Evolutionary conservation across 371 early-diverging fungal genomes (phyloP), one percentile per base, ranked within the genome.

Genomic region (Syncephalastrum contaminatum): DNA sequence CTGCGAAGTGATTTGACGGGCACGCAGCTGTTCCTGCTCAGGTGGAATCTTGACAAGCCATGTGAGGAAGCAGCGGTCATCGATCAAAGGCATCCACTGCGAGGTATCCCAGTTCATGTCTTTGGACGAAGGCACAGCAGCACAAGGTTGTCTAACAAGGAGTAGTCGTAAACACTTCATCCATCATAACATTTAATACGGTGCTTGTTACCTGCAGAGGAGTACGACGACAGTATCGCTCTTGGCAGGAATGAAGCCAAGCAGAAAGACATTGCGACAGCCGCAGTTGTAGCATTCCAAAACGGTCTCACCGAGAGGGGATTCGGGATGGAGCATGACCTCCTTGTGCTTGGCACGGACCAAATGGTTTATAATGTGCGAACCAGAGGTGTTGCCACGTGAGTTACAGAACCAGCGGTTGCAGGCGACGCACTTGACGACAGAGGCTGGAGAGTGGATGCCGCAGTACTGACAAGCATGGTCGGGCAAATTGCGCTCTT

Each of bases 221-320:
- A 98, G 72, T 4, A 98, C 98, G 1, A 98, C 97, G 0, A 98
- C 98, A 0, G 96, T 95, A 66, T 97, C 97, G 44, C 89, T 86
- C 70, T 98, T 98, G 16, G 99, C 99, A 4, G 99, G 98, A 59
- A 97, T 97, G 64, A 97, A 98, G 0, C 98, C 99, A 21, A 99
- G 86, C 55, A 95, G 80, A 65, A 99, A 99, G 15, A 96, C 90
- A 64, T 99, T 99, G 44, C 92, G 82, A 62, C 89, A 91, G 14
- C 96, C 95, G 73, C 99, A 99, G 72, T 95, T 91, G 73, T 95
- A 97, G 72, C 99, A 99, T 70, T 98, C 97, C 55, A 98, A 79
- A 0, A 90, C 82, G 4, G 95, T 92, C 56, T 97, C 97, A 12
- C 97, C 98, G 4, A 97, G 83, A 19, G 93, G 90, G 4, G 93